Base-by-base conservation (phyloP, 1,284 basidiomycete species). In the Neolentinus lepideus region DNA sequence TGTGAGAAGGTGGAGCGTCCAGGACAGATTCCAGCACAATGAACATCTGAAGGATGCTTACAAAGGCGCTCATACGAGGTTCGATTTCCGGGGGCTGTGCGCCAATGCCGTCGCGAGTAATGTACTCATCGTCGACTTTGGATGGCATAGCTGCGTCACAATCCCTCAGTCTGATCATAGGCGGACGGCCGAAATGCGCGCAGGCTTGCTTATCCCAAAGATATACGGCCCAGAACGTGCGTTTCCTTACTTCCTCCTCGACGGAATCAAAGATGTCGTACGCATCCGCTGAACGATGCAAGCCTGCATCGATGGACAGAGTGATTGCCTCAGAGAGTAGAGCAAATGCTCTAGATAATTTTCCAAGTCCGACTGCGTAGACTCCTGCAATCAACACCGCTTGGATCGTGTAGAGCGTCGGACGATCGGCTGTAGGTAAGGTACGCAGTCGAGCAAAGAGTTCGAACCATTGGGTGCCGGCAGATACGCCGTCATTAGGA, bases 141-240 rank as follows among this genome's bases (percentile, higher is more conserved):
- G 84, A 71, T 1, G 92, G 91, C 67, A 94, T 92, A 4, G 82
- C 79, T 12, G 93, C 86, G 66, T 95, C 92, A 69, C 90, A 94
- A 67, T 94, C 92, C 57, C 89, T 79, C 58, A 94, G 69, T 50
- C 92, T 80, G 60, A 95, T 78, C 75, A 94, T 82, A 1, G 92
- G 84, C 21, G 92, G 92, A 22, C 92, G 77, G 16, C 92, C 92
- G 67, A 94, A 94, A 62, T 93, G 86, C 29, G 91, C 89, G 35
- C 79, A 71, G 10, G 89, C 80, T 64, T 93, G 92, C 70, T 94
- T 94, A 69, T 94, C 92, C 92, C 92, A 94, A 46, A 92, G 78
- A 69, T 94, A 95, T 24, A 94, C 90, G 58, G 90, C 91, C 92
- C 92, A 95, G 70, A 94, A 95, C 0, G 92, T 94, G 60, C 92